A percentile compares a stretch with the other conserved stretches of the same genome.
phyloP scores from a whole-genome alignment of 345 rosid species.

The Eucalyptus guilfoylei region DNA sequence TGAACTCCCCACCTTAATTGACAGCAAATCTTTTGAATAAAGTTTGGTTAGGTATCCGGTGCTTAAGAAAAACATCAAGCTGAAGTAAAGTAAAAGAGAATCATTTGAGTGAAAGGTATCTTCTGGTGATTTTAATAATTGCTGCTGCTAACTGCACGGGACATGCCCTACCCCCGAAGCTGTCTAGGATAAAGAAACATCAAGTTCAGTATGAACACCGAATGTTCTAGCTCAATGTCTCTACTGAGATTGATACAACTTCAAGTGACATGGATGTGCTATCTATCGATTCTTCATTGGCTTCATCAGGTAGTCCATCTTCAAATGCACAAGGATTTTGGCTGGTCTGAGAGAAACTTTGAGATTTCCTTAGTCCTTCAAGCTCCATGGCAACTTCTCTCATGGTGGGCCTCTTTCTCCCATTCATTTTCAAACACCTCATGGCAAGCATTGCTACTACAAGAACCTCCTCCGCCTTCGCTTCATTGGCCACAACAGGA shows the following conservation, averaged over 20 bases:
- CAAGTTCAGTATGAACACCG: background rate
- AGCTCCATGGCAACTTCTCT: slow-evolving; percentile 7
- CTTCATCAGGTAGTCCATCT: no score
- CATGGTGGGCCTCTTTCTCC: slow-evolving; percentile 20
- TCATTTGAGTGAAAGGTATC: background rate
- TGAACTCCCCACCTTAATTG: background rate
- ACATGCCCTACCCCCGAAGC: background rate
- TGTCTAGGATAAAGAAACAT: background rate
- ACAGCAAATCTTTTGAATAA: background rate
- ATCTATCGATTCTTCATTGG: no score
- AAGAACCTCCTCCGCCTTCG: background rate
- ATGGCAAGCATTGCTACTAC: background rate
- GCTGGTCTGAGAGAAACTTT: background rate
- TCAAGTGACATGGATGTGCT: background rate
- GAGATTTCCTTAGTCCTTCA: background rate
- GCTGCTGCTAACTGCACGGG: background rate
- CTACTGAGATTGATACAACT: background rate
- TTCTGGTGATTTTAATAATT: background rate
- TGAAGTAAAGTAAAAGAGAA: background rate
- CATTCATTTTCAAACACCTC: background rate
- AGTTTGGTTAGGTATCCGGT: background rate
- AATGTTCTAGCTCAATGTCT: background rate
- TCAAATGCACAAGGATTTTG: no score
- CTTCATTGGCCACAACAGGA: background rate
- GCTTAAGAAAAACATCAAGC: background rate